Evolutionary conservation across 495 filamentous ascomycete genomes (phyloP).

Genomic region (Xylaria castorea): DNA sequence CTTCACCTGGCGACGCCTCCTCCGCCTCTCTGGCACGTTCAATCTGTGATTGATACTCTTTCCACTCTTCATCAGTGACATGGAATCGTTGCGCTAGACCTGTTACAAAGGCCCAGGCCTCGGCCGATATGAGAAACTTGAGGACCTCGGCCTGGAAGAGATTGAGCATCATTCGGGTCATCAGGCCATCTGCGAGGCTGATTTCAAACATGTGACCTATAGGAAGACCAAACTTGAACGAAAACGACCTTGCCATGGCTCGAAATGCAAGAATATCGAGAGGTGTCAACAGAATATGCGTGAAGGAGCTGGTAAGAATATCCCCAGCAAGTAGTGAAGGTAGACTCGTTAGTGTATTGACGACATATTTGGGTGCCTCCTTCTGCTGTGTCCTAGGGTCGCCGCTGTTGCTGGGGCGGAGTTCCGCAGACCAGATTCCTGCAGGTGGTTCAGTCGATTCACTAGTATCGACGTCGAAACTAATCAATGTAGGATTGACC

Average conservation of each 20-base stretch:
- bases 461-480: constrained; percentile 62
- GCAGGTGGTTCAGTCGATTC: constrained; percentile 49
- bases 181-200: constrained; percentile 32
- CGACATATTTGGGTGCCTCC: constrained; percentile 44
- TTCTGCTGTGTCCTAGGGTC: constrained; percentile 33
- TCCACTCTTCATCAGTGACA: constrained; percentile 49
- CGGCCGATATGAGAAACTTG: constrained; percentile 40
- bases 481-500: constrained; percentile 59
- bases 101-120: constrained; percentile 43
- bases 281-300: constrained; percentile 43
- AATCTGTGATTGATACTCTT: constrained; percentile 26
- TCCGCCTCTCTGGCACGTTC: not conserved
- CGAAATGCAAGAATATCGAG: constrained; percentile 40
- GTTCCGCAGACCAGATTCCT: constrained; percentile 63
- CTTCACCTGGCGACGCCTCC: not conserved
- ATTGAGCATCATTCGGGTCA: constrained; percentile 40
- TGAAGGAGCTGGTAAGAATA: constrained; percentile 41
- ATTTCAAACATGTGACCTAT: constrained; percentile 31
- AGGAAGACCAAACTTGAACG: constrained; percentile 35
- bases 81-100: constrained; percentile 38
- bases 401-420: constrained; percentile 52
- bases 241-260: constrained; percentile 39
- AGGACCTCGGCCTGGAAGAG: constrained; percentile 44
- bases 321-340: constrained; percentile 47
- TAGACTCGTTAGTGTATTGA: constrained; percentile 46